Evolutionary conservation across 139 green algal species (phyloP).

Genomic region (Chlorella sorokiniana): DNA sequence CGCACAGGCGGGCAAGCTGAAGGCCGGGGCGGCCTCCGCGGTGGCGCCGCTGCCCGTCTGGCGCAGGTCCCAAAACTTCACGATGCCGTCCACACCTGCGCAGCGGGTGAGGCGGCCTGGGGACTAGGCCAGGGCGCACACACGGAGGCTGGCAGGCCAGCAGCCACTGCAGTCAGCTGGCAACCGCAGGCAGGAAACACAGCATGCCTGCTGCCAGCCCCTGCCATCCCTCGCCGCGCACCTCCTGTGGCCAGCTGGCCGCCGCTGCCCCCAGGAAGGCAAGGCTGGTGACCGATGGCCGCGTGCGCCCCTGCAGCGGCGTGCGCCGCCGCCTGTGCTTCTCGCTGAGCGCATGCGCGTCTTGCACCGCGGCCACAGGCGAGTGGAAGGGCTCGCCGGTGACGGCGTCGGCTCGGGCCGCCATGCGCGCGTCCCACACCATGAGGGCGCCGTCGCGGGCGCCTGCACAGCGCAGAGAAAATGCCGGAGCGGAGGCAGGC

Average conservation of each 20-base stretch:
- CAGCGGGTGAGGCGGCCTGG: too few species aligned
- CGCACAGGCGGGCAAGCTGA: constrained; percentile 12
- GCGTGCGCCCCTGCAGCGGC: constrained; percentile 21
- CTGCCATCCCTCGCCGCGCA: neutral
- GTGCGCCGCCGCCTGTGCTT: constrained; percentile 18
- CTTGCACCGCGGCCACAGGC: constrained; percentile 32
- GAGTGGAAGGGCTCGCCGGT: neutral
- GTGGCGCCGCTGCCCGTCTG: neutral
- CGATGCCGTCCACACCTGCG: constrained; percentile 60
- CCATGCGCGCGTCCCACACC: constrained; percentile 73
- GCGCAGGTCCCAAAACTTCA: constrained; percentile 80
- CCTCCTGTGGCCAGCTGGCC: constrained; percentile 60
- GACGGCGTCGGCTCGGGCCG: neutral
- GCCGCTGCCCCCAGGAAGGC: constrained; percentile 56
- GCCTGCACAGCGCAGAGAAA: constrained; percentile 39
- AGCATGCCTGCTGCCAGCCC: neutral
- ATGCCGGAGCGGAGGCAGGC: neutral
- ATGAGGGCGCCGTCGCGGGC: constrained; percentile 70
- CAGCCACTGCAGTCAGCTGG: neutral
- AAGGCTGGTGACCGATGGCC: constrained; percentile 65
- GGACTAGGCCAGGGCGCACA: neutral
- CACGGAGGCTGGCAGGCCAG: neutral
- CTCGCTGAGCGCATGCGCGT: constrained; percentile 27
- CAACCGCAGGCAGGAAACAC: neutral
- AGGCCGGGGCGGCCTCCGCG: neutral